phyloP scores from a whole-genome alignment of 345 rosid species.

The Syzygium aromaticum region DNA sequence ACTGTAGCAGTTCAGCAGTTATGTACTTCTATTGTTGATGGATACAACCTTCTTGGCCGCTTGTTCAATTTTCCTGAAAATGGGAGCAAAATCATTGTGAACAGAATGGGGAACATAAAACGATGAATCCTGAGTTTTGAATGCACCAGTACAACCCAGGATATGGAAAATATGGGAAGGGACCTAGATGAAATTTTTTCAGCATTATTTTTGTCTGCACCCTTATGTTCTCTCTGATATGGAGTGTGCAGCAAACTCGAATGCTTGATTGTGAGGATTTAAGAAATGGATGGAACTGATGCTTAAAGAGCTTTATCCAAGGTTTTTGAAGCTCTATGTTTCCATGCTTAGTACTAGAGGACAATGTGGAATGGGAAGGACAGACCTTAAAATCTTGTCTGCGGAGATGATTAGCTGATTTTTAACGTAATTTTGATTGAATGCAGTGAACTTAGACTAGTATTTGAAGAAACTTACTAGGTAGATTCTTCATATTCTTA shows the following conservation, averaged over 20 bases:
- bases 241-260: not conserved
- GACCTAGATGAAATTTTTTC: not conserved
- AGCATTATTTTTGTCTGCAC: not conserved
- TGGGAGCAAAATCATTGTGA: not conserved
- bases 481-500: not conserved
- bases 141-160: not conserved
- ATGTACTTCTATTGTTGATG: not conserved
- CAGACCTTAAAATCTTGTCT: not conserved
- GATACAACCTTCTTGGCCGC: not conserved
- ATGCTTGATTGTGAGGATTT: not conserved
- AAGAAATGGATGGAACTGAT: not conserved
- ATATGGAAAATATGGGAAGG: not conserved
- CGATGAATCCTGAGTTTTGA: not conserved
- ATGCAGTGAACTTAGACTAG: not conserved
- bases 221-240: not conserved
- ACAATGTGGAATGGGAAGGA: not conserved
- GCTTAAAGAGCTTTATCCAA: not conserved
- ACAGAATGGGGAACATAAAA: not conserved
- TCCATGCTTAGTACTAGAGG: not conserved
- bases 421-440: not conserved
- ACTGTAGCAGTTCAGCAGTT: not conserved
- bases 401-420: not conserved
- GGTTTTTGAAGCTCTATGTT: not conserved
- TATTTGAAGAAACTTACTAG: not conserved
- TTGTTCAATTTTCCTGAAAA: not conserved